Evolutionary conservation across 148 eudicot species (phyloP).

Genomic region (Rhododendron griersonianum): DNA sequence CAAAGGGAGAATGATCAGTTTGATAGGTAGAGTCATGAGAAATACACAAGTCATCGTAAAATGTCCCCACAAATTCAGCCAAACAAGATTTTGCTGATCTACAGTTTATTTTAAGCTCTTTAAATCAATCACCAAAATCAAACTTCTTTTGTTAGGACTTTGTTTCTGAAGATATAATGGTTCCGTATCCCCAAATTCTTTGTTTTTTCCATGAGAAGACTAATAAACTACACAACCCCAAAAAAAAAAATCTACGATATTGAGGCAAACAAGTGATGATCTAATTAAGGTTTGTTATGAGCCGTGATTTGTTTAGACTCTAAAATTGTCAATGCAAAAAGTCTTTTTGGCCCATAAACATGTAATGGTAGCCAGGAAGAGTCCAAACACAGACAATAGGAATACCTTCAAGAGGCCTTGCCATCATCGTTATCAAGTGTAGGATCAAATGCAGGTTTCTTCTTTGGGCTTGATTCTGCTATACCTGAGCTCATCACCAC

Average conservation of each 20-base stretch:
- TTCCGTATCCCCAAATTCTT: no score
- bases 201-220: neutral
- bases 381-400: neutral
- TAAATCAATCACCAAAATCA: no score
- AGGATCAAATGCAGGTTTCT: slow-evolving; percentile 50
- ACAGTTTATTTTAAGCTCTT: no score
- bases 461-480: slow-evolving; percentile 44
- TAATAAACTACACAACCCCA: neutral
- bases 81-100: no score
- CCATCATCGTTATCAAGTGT: slow-evolving; percentile 44
- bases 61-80: no score
- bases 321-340: neutral
- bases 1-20: no score
- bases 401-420: slow-evolving; percentile 39
- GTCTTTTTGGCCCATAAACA: neutral
- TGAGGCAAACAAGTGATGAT: neutral
- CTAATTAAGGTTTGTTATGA: neutral
- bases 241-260: neutral
- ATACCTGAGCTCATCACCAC: slow-evolving; percentile 44
- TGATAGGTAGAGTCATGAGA: no score
- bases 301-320: neutral
- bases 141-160: no score
- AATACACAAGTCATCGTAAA: no score
- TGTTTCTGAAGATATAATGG: no score
- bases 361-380: neutral